A percentile compares a stretch with the other conserved stretches of the same genome.
Evolutionary conservation across 768 basidiomycete genomes (phyloP).

Genomic region (Lactarius deliciosus): DNA sequence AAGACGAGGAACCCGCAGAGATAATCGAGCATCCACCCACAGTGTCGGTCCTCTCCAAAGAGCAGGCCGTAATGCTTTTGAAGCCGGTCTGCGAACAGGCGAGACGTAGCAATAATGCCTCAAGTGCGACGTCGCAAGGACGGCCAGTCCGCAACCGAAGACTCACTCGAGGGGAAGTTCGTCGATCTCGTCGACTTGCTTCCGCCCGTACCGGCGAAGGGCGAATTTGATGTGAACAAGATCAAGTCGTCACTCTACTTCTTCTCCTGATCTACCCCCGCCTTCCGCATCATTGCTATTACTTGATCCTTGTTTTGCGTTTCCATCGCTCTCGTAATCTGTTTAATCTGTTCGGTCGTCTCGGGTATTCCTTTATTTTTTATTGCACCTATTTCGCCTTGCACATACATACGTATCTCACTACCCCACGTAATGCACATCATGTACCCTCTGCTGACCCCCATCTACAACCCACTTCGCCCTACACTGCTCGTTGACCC

Average conservation of each 20-base stretch:
- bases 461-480: background rate
- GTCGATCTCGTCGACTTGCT: conserved; percentile 72
- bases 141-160: conserved; percentile 8
- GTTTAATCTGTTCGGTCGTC: background rate
- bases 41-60: conserved; percentile 31
- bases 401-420: background rate
- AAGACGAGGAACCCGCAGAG: conserved; percentile 30
- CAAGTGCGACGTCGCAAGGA: background rate
- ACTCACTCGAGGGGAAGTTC: conserved; percentile 51
- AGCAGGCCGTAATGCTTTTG: conserved; percentile 31
- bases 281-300: background rate
- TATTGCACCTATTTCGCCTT: conserved; percentile 17
- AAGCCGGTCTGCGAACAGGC: background rate
- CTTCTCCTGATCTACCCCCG: conserved; percentile 68
- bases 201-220: conserved; percentile 81
- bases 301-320: background rate
- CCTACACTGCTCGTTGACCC: background rate
- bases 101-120: background rate
- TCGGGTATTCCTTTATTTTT: background rate
- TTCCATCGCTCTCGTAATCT: background rate
- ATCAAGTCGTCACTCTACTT: conserved; percentile 88
- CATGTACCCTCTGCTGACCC: conserved; percentile 8
- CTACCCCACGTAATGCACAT: conserved; percentile 15
- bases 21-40: conserved; percentile 34
- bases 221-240: conserved; percentile 76